Conservation (phyloP, 1,139 yeast species). For the Zygosaccharomyces sapae region DNA sequence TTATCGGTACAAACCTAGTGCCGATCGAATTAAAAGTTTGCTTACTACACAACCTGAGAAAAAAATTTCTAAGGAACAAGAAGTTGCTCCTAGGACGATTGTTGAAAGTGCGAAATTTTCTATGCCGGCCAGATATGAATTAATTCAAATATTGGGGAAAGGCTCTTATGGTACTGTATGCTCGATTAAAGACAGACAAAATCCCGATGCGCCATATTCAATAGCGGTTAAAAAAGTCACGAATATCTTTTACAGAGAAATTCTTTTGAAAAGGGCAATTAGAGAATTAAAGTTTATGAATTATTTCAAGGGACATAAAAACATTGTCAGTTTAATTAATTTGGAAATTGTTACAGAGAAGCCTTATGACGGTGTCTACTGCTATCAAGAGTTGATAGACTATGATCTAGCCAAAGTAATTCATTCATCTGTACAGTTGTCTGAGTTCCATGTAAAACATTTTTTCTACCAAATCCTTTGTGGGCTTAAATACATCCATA, state of each 20-base stretch:
- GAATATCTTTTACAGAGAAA: conserved; percentile 59
- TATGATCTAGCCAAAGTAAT: conserved; percentile 76
- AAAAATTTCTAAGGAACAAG: neutral
- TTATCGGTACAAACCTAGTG: conserved; percentile 13
- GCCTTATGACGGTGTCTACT: conserved; percentile 81
- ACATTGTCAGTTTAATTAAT: conserved; percentile 68
- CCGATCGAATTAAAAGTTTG: conserved; percentile 12
- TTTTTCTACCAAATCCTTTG: conserved; percentile 75
- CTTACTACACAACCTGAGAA: conserved; percentile 9
- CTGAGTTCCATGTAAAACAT: conserved; percentile 77
- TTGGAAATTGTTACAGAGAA: conserved; percentile 59
- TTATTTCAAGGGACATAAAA: conserved; percentile 76
- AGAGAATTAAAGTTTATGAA: conserved; percentile 75
- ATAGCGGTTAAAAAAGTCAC: conserved; percentile 78
- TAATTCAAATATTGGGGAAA: conserved; percentile 65
- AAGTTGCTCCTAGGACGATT: conserved; percentile 24
- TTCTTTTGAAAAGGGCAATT: conserved; percentile 67
- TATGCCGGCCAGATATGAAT: conserved; percentile 59
- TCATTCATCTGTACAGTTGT: conserved; percentile 67
- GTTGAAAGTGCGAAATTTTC: conserved; percentile 53
- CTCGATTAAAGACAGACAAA: conserved; percentile 59
- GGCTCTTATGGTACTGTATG: conserved; percentile 92
- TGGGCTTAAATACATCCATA: conserved; percentile 77
- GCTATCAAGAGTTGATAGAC: conserved; percentile 77
- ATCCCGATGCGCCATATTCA: conserved; percentile 32